A percentile compares a stretch with the other conserved stretches of the same genome.
These are phyloP conservation scores for Biscogniauxia marginata DNA, from an alignment of 2,329 filamentous ascomycete genomes.

Conservation along the genomic window DNA sequence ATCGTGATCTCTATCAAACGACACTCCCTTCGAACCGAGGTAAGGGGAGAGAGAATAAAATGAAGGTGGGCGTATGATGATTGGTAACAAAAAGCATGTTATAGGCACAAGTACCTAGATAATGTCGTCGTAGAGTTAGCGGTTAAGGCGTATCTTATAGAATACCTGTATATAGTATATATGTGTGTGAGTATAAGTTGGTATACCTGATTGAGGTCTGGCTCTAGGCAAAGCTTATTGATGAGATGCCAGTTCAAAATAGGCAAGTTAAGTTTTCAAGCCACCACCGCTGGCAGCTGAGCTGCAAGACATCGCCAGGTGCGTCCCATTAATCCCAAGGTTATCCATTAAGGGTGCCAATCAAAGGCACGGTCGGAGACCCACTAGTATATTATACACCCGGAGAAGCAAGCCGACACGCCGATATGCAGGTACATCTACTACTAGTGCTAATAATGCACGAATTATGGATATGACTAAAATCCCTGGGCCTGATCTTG, in stretches of 20 bases:
- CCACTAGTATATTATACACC: conserved; percentile 13
- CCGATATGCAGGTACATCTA: conserved; percentile 35
- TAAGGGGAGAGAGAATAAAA: neutral
- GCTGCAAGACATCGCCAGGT: conserved; percentile 26
- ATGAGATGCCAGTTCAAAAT: too few species aligned
- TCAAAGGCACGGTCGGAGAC: conserved; percentile 1
- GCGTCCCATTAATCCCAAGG: neutral
- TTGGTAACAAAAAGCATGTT: neutral
- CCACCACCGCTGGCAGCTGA: conserved; percentile 8
- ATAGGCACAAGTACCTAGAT: too few species aligned
- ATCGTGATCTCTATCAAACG: neutral
- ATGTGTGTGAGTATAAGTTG: too few species aligned
- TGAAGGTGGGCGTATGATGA: neutral
- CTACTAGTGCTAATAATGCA: conserved; percentile 16
- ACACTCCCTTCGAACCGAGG: neutral
- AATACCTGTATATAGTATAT: too few species aligned
- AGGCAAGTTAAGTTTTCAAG: conserved; percentile 11
- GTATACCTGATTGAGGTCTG: too few species aligned
- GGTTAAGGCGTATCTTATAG: too few species aligned
- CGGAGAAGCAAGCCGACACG: conserved; percentile 32
- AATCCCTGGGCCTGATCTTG: neutral
- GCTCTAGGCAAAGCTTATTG: too few species aligned
- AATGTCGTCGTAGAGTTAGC: too few species aligned
- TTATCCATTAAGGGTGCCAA: conserved; percentile 14
- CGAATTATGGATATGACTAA: neutral